phyloP scores from a whole-genome alignment of 2,329 filamentous ascomycete species.

The Aspergillus pseudoglaucus region DNA sequence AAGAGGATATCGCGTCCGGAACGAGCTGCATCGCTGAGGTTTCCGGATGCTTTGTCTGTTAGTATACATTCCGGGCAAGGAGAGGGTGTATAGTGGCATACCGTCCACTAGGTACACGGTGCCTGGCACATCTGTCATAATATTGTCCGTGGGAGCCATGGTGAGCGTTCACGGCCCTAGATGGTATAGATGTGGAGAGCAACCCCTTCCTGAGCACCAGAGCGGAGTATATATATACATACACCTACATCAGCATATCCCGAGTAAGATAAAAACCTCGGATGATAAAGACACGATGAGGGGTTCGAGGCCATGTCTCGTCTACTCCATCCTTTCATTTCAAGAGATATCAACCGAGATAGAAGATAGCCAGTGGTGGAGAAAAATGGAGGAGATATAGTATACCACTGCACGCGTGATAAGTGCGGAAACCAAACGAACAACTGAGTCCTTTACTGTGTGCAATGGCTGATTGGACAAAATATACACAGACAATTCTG shows the following conservation, averaged over 20 bases:
- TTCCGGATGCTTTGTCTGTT: conserved; percentile 8
- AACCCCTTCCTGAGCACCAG: no score
- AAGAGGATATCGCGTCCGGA: conserved; percentile 25
- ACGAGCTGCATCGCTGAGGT: conserved; percentile 17
- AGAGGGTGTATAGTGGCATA: conserved; percentile 5
- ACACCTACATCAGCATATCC: background rate
- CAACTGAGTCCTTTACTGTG: background rate
- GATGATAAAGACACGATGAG: background rate
- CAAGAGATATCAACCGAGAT: background rate
- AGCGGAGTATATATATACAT: background rate
- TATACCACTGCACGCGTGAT: background rate
- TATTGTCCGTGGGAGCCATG: conserved; percentile 13
- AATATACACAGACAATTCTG: background rate
- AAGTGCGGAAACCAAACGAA: background rate
- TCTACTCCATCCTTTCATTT: no score
- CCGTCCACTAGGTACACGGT: conserved; percentile 29
- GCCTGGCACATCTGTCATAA: conserved; percentile 25
- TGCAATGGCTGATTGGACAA: background rate
- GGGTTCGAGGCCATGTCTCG: no score
- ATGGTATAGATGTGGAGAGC: background rate
- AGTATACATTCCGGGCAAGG: background rate
- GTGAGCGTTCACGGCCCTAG: background rate
- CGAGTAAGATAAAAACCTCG: background rate
- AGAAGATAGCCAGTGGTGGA: background rate
- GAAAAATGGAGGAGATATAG: background rate